phyloP scores from a whole-genome alignment of 768 basidiomycete genomes.

The Boletus barrowsii region DNA sequence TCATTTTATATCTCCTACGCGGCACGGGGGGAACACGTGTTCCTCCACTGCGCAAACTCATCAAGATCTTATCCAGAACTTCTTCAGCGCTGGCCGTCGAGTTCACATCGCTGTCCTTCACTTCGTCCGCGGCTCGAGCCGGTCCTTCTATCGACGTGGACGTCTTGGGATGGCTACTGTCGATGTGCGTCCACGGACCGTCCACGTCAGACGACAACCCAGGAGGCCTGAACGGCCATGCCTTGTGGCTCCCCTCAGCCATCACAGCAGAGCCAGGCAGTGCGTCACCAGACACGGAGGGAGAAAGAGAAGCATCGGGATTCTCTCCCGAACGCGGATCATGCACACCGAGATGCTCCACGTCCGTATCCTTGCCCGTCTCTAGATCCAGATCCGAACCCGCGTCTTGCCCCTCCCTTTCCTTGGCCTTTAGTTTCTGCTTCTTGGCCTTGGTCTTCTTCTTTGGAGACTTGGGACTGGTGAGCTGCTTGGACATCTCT shows the following conservation, averaged over 20 bases:
- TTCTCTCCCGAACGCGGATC: slow-evolving; percentile 13
- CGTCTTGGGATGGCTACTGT: slow-evolving; percentile 33
- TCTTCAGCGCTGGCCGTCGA: slow-evolving; percentile 33
- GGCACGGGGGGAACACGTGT: too few relatives aligned
- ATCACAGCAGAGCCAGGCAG: background rate
- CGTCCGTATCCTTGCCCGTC: slow-evolving; percentile 9
- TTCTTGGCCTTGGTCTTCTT: slow-evolving; percentile 42
- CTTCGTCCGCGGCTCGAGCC: slow-evolving; percentile 21
- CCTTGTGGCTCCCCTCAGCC: background rate
- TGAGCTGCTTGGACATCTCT: slow-evolving; percentile 29
- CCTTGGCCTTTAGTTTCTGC: slow-evolving; percentile 5
- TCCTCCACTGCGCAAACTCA: slow-evolving; percentile 27
- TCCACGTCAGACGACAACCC: slow-evolving; percentile 43
- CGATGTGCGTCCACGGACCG: slow-evolving; percentile 72
- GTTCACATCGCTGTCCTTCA: slow-evolving; percentile 50
- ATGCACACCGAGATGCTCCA: background rate
- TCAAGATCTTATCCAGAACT: slow-evolving; percentile 22
- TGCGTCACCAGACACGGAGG: background rate
- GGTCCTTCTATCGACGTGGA: slow-evolving; percentile 8
- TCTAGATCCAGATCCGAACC: slow-evolving; percentile 1
- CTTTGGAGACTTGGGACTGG: slow-evolving; percentile 27
- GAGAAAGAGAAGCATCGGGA: slow-evolving; percentile 13
- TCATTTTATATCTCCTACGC: too few relatives aligned
- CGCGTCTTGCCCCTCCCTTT: background rate
- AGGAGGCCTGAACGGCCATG: slow-evolving; percentile 5